Evolutionary conservation across 2,329 filamentous ascomycete species (phyloP).

Genomic region (Bipolaris bicolor): DNA sequence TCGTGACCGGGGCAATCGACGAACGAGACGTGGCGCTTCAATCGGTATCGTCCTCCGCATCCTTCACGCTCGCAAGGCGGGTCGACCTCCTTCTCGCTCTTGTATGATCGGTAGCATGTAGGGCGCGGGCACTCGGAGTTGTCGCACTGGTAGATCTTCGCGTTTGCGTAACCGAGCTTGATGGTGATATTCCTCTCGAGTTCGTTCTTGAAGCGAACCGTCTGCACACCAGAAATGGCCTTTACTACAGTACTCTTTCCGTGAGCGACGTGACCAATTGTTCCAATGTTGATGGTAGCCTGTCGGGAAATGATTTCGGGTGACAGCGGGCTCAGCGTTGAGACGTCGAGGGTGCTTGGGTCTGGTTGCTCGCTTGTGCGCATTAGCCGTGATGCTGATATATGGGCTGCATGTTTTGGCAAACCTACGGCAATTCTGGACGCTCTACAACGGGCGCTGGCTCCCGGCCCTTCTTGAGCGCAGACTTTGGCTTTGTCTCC

Average conservation of each 20-base stretch:
- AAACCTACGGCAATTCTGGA: constrained; percentile 66
- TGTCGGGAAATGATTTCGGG: constrained; percentile 97
- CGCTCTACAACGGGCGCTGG: constrained; percentile 63
- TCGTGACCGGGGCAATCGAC: constrained; percentile 99
- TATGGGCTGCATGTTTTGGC: not conserved
- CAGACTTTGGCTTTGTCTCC: constrained; percentile 71
- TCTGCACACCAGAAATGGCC: constrained; percentile 98
- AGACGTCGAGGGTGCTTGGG: constrained; percentile 84
- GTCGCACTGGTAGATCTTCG: constrained; percentile 99
- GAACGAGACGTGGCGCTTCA: constrained; percentile 74
- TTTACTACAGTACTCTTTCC: constrained; percentile 99
- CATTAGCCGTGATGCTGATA: constrained; percentile 26
- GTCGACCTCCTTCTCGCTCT: constrained; percentile 98
- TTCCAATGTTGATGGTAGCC: constrained; percentile 98
- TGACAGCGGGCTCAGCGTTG: constrained; percentile 79
- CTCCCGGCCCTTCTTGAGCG: constrained; percentile 78
- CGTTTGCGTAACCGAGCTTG: constrained; percentile 99
- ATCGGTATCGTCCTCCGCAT: constrained; percentile 83
- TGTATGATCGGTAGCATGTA: constrained; percentile 95
- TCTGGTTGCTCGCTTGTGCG: constrained; percentile 76
- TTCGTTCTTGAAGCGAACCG: constrained; percentile 99
- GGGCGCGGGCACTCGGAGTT: constrained; percentile 88
- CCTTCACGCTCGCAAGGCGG: constrained; percentile 94
- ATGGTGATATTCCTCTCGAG: constrained; percentile 99
- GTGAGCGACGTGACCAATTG: constrained; percentile 98